Conservation (phyloP, 2,329 filamentous ascomycete species). For the Calonectria honghensis region DNA sequence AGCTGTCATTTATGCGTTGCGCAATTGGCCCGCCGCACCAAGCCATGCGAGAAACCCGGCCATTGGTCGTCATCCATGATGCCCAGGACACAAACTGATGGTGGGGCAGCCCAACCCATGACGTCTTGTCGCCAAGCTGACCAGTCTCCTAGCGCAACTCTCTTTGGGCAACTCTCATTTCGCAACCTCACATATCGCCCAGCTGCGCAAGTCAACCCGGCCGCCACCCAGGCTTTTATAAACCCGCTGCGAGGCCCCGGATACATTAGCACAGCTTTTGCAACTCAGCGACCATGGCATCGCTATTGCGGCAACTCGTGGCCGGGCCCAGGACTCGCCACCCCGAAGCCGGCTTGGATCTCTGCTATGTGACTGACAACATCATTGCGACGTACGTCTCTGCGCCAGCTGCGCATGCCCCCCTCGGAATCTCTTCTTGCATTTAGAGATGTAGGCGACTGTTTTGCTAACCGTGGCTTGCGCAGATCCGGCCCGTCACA, state of each 20-base stretch:
- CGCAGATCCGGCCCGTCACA: constrained; percentile 90
- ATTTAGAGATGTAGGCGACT: not conserved
- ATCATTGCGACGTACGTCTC: constrained; percentile 76
- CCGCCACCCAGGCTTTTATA: not conserved
- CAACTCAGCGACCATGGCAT: constrained; percentile 72
- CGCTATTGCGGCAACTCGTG: constrained; percentile 91
- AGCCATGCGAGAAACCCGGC: not conserved
- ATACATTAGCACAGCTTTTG: not conserved
- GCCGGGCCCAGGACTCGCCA: constrained; percentile 90
- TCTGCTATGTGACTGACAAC: constrained; percentile 95
- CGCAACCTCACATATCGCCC: constrained; percentile 2
- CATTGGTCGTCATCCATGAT: constrained; percentile 25
- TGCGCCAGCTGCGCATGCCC: not conserved
- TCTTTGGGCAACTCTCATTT: not conserved
- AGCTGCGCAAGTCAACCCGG: not conserved
- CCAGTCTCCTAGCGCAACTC: constrained; percentile 22
- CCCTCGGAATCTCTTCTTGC: not conserved
- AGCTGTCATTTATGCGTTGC: constrained; percentile 2
- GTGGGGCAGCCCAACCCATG: constrained; percentile 44
- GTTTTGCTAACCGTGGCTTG: constrained; percentile 39
- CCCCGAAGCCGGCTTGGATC: constrained; percentile 90
- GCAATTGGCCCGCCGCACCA: not conserved
- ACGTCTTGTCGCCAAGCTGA: constrained; percentile 48
- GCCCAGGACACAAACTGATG: constrained; percentile 25
- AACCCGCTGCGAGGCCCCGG: not conserved